Conservation (phyloP, 495 filamentous ascomycete species). For the Hapsidospora chrysogenum region DNA sequence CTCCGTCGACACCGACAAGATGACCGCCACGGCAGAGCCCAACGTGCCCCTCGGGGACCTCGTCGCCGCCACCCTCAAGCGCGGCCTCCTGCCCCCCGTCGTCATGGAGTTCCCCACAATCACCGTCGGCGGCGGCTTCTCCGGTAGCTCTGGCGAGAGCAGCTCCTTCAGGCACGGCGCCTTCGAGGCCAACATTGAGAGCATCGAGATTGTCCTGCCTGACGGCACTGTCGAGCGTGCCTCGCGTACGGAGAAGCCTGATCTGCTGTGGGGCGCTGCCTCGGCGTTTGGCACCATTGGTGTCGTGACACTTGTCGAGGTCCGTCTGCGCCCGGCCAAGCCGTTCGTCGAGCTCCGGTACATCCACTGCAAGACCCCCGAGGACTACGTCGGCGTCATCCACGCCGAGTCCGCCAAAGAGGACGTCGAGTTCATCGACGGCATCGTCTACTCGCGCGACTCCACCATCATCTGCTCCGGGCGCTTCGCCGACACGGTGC, state of each 20-base stretch:
- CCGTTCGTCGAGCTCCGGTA: slow-evolving; percentile 38
- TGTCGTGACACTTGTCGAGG: slow-evolving; percentile 37
- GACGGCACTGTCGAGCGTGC: slow-evolving; percentile 29
- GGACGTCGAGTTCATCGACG: slow-evolving; percentile 29
- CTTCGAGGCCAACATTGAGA: slow-evolving; percentile 38
- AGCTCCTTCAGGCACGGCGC: slow-evolving; percentile 40
- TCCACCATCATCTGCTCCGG: slow-evolving; percentile 36
- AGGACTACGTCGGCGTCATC: slow-evolving; percentile 13
- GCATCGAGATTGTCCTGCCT: slow-evolving; percentile 41
- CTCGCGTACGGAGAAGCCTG: slow-evolving; percentile 17
- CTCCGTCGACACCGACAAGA: slow-evolving; percentile 22
- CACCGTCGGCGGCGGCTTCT: slow-evolving; percentile 47
- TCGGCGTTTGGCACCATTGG: slow-evolving; percentile 42
- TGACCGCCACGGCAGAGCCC: slow-evolving; percentile 40
- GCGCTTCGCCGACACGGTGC: slow-evolving; percentile 19
- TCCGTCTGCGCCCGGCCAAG: slow-evolving; percentile 33
- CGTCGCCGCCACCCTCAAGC: slow-evolving; percentile 29
- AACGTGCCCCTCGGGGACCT: slow-evolving; percentile 48
- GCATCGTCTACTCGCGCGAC: slow-evolving; percentile 28
- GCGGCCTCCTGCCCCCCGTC: slow-evolving; percentile 37
- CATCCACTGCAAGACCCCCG: slow-evolving; percentile 15
- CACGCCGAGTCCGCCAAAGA: slow-evolving; percentile 8
- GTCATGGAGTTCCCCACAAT: slow-evolving; percentile 52
- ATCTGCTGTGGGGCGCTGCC: slow-evolving; percentile 41
- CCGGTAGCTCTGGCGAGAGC: slow-evolving; percentile 44